Evolutionary conservation across 2,329 filamentous ascomycete genomes (phyloP), one percentile per base, ranked within the genome.

Genomic region (Fusarium solani-melongenae): DNA sequence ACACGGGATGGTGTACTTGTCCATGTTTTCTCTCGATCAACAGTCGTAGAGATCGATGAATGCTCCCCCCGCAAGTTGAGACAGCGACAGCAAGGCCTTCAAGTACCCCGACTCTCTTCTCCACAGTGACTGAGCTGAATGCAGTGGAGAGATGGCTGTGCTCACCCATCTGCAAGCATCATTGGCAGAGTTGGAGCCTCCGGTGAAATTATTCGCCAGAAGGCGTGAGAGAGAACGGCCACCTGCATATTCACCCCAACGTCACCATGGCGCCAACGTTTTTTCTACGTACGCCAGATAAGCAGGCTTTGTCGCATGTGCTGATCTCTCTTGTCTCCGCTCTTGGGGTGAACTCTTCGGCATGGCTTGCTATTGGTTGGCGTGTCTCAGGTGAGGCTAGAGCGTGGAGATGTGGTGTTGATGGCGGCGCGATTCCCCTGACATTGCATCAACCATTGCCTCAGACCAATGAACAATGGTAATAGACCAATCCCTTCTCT

Each of bases 261-360:
- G 69, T 67, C 70, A 72, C 62, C 49, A 53, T 36, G 49, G 46
- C 46, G 46, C 17, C 27, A 51, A 51, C 46, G 17, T 12, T 31
- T 31, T 31, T 17, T 3, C 15, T 17, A 31, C 10, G 24, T 46
- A 44, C 44, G 44, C 22, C 9, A 51, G 46, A 51, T 51, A 51
- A 51, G 46, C 46, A 51, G 46, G 15, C 24, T 29, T 31, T 20
- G 46, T 22, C 39, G 11, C 11, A 27, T 44, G 46, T 51, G 46
- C 46, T 31, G 46, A 51, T 51, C 27, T 31, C 46, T 31, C 46
- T 51, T 31, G 46, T 31, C 46, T 51, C 46, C 70, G 70, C 71
- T 65, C 67, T 49, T 59, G 71, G 71, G 38, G 51, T 51, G 60
- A 74, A 71, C 61, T 73, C 39, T 62, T 73, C 71, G 71, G 67